phyloP scores from a whole-genome alignment of 1,139 yeast genomes.

The Yamadazyma trypodendri region DNA sequence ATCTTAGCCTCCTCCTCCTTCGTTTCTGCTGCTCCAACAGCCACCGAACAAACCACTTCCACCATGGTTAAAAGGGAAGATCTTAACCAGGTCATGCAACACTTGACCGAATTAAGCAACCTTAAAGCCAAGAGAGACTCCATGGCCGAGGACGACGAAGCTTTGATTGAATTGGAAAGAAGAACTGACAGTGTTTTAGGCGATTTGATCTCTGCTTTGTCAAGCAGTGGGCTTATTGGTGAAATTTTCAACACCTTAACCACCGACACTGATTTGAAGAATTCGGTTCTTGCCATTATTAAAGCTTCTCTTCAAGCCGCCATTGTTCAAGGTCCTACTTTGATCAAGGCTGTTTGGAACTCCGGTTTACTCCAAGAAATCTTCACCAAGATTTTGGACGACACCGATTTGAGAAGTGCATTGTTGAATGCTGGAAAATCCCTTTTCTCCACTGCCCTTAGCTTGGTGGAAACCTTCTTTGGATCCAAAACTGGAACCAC shows the following conservation, averaged over 20 bases:
- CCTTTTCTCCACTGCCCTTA: conserved; percentile 32
- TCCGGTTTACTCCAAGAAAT: conserved; percentile 42
- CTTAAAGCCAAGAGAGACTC: conserved; percentile 37
- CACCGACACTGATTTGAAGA: conserved; percentile 27
- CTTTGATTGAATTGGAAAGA: conserved; percentile 28
- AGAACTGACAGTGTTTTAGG: conserved; percentile 41
- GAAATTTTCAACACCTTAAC: conserved; percentile 40
- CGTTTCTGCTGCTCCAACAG: conserved; percentile 43
- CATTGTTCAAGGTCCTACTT: conserved; percentile 43
- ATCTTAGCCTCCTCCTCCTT: conserved; percentile 41
- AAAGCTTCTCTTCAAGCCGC: conserved; percentile 36
- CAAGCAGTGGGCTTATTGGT: conserved; percentile 39
- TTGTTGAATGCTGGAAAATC: conserved; percentile 37
- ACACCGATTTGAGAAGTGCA: conserved; percentile 34
- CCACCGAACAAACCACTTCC: conserved; percentile 15
- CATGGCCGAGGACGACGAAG: conserved; percentile 28
- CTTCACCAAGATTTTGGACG: conserved; percentile 34
- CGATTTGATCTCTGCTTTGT: conserved; percentile 38
- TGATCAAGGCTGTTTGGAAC: conserved; percentile 43
- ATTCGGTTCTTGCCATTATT: conserved; percentile 27
- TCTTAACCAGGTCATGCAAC: conserved; percentile 31
- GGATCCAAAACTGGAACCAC: conserved; percentile 20
- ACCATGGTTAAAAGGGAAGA: conserved; percentile 40
- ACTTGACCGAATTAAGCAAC: conserved; percentile 34
- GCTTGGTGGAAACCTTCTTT: conserved; percentile 26